Conservation (phyloP, 2,329 filamentous ascomycete species). For the Fusarium multiceps region DNA sequence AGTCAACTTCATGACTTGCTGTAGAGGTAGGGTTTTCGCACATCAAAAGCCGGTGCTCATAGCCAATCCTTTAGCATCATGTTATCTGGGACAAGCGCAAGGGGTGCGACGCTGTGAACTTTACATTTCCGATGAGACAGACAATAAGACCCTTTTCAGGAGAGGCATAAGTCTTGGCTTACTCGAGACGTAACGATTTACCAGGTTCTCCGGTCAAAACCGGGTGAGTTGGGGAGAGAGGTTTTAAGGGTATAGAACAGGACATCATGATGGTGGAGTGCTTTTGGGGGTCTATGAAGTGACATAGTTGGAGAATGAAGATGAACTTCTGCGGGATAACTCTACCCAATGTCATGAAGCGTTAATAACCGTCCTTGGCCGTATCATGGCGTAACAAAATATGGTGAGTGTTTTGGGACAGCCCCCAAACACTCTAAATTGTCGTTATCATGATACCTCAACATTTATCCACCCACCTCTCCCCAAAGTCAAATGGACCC, state of each 20-base stretch:
- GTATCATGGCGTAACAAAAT: slow-evolving; percentile 2
- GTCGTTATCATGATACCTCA: not conserved
- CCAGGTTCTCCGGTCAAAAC: slow-evolving; percentile 2
- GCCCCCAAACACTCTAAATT: slow-evolving; percentile 21
- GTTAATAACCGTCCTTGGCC: slow-evolving; percentile 28
- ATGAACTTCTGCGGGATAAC: not conserved
- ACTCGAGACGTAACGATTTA: not conserved
- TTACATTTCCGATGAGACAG: slow-evolving; percentile 25
- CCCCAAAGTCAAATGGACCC: not conserved
- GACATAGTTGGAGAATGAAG: not conserved
- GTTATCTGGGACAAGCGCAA: slow-evolving; percentile 3
- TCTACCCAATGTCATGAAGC: slow-evolving; percentile 2
- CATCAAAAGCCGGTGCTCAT: slow-evolving; percentile 37
- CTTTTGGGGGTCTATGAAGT: not conserved
- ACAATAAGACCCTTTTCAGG: not conserved
- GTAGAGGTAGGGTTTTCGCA: slow-evolving; percentile 31
- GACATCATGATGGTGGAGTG: slow-evolving; percentile 1
- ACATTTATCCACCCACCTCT: not conserved
- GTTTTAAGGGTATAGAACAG: slow-evolving; percentile 2
- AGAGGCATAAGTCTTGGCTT: slow-evolving; percentile 6
- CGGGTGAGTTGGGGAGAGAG: slow-evolving; percentile 11
- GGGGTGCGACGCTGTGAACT: slow-evolving; percentile 13
- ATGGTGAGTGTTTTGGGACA: not conserved
- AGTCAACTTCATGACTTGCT: slow-evolving; percentile 5
- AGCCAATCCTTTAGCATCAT: slow-evolving; percentile 16